phyloP scores from a whole-genome alignment of 2,329 filamentous ascomycete species.

The Exophiala viscosa region DNA sequence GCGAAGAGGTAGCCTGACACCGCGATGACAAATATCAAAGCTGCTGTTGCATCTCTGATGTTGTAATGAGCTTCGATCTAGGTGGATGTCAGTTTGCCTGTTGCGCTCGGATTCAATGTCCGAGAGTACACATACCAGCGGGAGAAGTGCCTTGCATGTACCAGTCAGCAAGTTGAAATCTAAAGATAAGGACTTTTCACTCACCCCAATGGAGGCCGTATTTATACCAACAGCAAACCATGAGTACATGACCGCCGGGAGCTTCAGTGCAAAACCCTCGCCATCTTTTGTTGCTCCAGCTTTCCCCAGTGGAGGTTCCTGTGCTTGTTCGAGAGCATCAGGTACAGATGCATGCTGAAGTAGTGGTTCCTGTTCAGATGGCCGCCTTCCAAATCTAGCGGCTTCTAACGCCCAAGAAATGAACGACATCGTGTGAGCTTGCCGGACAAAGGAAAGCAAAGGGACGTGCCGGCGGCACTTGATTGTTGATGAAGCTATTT shows the following conservation, averaged over 20 bases:
- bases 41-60: conserved; percentile 43
- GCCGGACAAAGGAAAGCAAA: no score
- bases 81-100: not conserved
- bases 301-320: not conserved
- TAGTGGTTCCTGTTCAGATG: not conserved
- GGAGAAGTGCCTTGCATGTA: not conserved
- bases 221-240: not conserved
- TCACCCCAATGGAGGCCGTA: not conserved
- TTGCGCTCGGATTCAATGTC: not conserved
- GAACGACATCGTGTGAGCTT: no score
- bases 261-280: not conserved
- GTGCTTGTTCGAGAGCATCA: not conserved
- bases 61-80: conserved; percentile 39
- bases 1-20: conserved; percentile 45
- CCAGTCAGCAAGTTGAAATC: not conserved
- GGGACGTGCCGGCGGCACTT: no score
- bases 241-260: not conserved
- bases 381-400: no score
- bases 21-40: conserved; percentile 43
- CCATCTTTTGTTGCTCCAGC: no score
- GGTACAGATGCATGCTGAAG: not conserved
- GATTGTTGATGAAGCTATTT: no score
- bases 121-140: not conserved
- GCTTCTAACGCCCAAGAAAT: no score
- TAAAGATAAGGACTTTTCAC: not conserved